Evolutionary conservation across 257 asterid genomes (phyloP).

Genomic region (Scutellaria baicalensis): DNA sequence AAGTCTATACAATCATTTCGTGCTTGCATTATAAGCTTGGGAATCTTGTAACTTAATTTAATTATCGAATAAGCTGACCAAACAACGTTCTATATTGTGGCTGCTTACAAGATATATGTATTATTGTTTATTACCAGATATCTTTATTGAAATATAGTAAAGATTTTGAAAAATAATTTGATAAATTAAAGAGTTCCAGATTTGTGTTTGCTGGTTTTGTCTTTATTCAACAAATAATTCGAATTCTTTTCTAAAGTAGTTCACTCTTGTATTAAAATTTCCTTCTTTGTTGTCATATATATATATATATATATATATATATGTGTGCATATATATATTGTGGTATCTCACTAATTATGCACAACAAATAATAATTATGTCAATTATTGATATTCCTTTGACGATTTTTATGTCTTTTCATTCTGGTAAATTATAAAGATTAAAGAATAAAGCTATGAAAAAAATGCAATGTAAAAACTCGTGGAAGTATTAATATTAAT

Average conservation of each 20-base stretch:
- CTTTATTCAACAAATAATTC: conserved; percentile 16
- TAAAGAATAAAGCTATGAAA: no score
- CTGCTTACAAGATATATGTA: conserved; percentile 13
- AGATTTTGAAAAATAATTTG: not conserved
- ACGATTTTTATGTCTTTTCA: no score
- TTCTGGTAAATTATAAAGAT: no score
- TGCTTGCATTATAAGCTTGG: conserved; percentile 8
- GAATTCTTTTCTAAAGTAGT: not conserved
- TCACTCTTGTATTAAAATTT: no score
- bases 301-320: no score
- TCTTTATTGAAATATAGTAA: not conserved
- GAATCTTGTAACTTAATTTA: conserved; percentile 10
- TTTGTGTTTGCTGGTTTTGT: conserved; percentile 24
- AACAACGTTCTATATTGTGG: conserved; percentile 20
- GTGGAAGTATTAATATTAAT: no score
- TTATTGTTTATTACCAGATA: conserved; percentile 5
- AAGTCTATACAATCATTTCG: not conserved
- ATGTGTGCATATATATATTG: no score
- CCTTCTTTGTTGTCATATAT: no score
- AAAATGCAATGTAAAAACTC: no score
- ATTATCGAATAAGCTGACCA: conserved; percentile 1
- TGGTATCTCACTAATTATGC: no score
- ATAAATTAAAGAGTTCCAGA: conserved; percentile 12
- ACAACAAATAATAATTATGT: no score
- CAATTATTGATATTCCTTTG: no score